Evolutionary conservation across 2,329 filamentous ascomycete genomes (phyloP).

Genomic region (Cordyceps javanica): DNA sequence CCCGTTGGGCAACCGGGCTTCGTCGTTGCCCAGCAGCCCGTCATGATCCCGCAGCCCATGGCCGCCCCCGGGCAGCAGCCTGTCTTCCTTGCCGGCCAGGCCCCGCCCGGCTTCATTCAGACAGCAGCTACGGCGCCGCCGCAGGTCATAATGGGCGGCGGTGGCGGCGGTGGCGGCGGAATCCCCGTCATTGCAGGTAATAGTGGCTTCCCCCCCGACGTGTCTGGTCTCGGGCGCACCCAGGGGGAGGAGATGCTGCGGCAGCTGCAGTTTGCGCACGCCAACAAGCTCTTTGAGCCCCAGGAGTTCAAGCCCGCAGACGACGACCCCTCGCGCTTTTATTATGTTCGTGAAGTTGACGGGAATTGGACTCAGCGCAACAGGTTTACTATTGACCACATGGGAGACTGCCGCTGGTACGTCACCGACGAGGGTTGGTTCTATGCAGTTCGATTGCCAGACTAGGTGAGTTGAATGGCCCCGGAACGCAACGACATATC

Average conservation of each 20-base stretch:
- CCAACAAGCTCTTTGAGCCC: conserved; percentile 46
- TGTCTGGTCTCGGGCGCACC: conserved; percentile 47
- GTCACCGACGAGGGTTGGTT: conserved; percentile 51
- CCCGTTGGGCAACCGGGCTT: conserved; percentile 25
- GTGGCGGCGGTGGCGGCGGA: conserved; percentile 11
- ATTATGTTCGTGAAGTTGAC: conserved; percentile 56
- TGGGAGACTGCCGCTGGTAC: conserved; percentile 54
- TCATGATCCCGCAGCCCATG: conserved; percentile 17
- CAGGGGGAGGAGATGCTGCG: conserved; percentile 39
- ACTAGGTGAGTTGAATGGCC: conserved; percentile 22
- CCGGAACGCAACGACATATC: too few species aligned
- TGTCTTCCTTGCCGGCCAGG: conserved; percentile 25
- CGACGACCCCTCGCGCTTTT: conserved; percentile 53
- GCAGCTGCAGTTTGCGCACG: conserved; percentile 42
- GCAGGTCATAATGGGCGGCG: conserved; percentile 6
- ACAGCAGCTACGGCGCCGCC: neutral
- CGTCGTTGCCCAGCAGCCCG: conserved; percentile 29
- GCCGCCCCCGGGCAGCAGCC: conserved; percentile 21
- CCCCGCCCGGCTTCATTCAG: neutral
- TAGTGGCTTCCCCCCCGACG: conserved; percentile 37
- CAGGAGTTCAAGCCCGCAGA: conserved; percentile 60
- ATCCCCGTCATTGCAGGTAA: conserved; percentile 37
- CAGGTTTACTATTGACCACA: conserved; percentile 53
- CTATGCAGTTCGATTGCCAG: conserved; percentile 51
- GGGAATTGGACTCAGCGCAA: conserved; percentile 54